Conservation (phyloP, 2,329 filamentous ascomycete genomes). For the Penicillium paneum region DNA sequence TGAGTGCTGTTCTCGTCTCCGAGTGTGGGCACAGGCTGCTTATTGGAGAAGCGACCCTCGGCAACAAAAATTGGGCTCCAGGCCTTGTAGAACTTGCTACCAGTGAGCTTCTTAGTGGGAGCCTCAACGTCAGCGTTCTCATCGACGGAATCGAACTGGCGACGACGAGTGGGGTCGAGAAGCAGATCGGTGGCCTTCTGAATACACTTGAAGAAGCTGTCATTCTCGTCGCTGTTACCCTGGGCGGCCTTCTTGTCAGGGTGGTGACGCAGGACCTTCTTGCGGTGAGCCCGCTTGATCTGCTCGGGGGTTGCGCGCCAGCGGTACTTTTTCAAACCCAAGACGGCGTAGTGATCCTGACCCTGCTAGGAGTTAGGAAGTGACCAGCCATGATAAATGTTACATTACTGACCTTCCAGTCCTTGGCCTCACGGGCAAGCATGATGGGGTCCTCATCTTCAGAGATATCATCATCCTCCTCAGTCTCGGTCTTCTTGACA, state of each 20-base stretch:
- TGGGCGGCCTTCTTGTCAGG: conserved; percentile 97
- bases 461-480: conserved; percentile 85
- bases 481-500: conserved; percentile 92
- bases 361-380: conserved; percentile 49
- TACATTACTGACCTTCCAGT: conserved; percentile 81
- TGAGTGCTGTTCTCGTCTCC: conserved; percentile 80
- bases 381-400: not conserved
- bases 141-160: conserved; percentile 95
- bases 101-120: conserved; percentile 83
- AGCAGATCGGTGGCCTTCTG: conserved; percentile 96
- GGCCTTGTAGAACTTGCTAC: conserved; percentile 91
- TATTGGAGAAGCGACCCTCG: conserved; percentile 89
- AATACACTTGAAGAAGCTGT: conserved; percentile 99
- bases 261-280: conserved; percentile 99
- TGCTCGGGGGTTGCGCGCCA: conserved; percentile 93
- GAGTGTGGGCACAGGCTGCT: conserved; percentile 80
- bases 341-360: conserved; percentile 97
- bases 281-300: conserved; percentile 98
- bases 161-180: conserved; percentile 83
- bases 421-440: conserved; percentile 90
- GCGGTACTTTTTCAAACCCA: conserved; percentile 88
- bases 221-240: conserved; percentile 77
- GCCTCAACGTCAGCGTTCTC: conserved; percentile 89
- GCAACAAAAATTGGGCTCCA: conserved; percentile 89
- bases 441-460: conserved; percentile 91